Evolutionary conservation across 2,329 filamentous ascomycete genomes (phyloP), one percentile per base, ranked within the genome.

Genomic region (Monilinia vaccinii-corymbosi): DNA sequence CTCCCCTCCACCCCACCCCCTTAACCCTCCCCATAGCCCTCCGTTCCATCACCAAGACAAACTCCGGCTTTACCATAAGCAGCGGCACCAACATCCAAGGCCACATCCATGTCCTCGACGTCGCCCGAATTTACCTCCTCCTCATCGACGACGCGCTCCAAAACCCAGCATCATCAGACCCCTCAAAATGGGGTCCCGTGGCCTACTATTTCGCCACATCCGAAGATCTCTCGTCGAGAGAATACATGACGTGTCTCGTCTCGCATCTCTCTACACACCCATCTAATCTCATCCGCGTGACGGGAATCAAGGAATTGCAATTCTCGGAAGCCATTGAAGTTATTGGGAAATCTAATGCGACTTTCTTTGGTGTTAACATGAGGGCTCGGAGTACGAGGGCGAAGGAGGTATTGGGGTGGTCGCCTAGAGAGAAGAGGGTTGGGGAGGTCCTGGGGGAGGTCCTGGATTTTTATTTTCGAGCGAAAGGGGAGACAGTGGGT

Each of bases 81-180:
- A 28, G 34, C 7, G 36, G 36, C 23, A 23, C 16, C 13, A 66
- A 62, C 23, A 45, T 61, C 8, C 57, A 48, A 21, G 48, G 16
- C 7, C 61, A 61, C 16, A 51, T 67, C 40, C 61, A 67, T 42
- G 64, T 66, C 18, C 40, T 49, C 16, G 64, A 67, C 45, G 45
- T 60, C 7, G 64, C 64, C 9, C 18, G 28, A 7, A 25, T 66
- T 1, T 64, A 66, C n/a, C 18, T 61, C 3, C 14, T 48, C 1
- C 55, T 65, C 5, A 18, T 63, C 4, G 45, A 44, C 6, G 21
- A 56, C 9, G 59, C 64, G 8, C 45, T 65, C 2, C 13, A 50
- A 28, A 18, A 44, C 9, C 10, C 32, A 11, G 5, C 14, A 10
- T 16, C 38, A 23, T 16, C 38, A 23, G 18, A 23, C 4, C 34